phyloP scores from a whole-genome alignment of 1,284 basidiomycete genomes.

The Stereum hirsutum region DNA sequence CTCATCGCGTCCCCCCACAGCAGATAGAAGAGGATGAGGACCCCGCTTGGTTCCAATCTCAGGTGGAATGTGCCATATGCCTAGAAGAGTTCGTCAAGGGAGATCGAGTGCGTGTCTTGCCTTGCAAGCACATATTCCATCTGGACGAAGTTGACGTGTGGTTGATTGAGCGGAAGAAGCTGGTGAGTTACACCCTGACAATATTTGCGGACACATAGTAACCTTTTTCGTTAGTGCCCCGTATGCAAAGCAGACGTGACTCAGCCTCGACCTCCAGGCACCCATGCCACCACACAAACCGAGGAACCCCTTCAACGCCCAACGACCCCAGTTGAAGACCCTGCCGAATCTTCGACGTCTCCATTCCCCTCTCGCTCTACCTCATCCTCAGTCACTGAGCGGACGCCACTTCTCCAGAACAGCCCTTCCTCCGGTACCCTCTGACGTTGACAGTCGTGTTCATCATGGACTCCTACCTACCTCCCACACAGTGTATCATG shows the following conservation, averaged over 20 bases:
- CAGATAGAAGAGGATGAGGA: slow-evolving; percentile 18
- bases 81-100: slow-evolving; percentile 77
- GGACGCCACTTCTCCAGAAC: slow-evolving; percentile 25
- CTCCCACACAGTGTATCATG: no score
- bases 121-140: slow-evolving; percentile 87
- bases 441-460: slow-evolving; percentile 8
- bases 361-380: slow-evolving; percentile 8
- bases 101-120: slow-evolving; percentile 81
- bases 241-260: slow-evolving; percentile 87
- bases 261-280: slow-evolving; percentile 45
- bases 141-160: slow-evolving; percentile 82
- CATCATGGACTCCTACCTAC: no score
- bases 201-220: no score
- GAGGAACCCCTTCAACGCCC: slow-evolving; percentile 7
- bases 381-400: slow-evolving; percentile 23
- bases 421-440: slow-evolving; percentile 3
- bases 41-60: slow-evolving; percentile 66
- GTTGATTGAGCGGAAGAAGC: slow-evolving; percentile 83
- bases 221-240: slow-evolving; percentile 53
- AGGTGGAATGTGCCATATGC: slow-evolving; percentile 85
- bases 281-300: no score
- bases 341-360: slow-evolving; percentile 9
- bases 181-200: slow-evolving; percentile 44
- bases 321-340: slow-evolving; percentile 1
- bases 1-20: slow-evolving; percentile 15